Evolutionary conservation across 768 basidiomycete genomes (phyloP).

Genomic region (Royoungia palumana): DNA sequence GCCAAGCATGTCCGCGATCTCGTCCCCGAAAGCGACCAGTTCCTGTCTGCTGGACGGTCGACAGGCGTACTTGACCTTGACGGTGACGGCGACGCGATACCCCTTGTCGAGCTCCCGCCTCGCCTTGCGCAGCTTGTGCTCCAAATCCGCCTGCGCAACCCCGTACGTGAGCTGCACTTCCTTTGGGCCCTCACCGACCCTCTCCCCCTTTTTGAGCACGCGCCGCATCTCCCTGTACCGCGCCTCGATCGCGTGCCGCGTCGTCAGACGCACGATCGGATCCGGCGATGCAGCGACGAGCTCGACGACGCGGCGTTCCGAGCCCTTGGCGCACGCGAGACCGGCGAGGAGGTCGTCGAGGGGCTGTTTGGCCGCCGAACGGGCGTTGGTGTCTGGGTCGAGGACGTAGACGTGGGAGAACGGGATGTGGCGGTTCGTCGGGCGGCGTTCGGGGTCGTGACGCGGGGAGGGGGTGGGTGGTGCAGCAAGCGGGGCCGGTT

Average conservation of each 20-base stretch:
- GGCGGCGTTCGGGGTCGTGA: conserved; percentile 9
- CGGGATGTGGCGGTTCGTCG: conserved; percentile 42
- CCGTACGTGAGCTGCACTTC: conserved; percentile 75
- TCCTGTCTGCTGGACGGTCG: conserved; percentile 34
- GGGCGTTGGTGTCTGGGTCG: conserved; percentile 43
- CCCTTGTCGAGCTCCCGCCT: conserved; percentile 59
- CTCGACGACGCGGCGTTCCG: conserved; percentile 46
- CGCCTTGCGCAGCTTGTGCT: conserved; percentile 62
- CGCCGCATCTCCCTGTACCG: conserved; percentile 37
- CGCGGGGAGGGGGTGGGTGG: background rate
- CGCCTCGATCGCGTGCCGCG: conserved; percentile 41
- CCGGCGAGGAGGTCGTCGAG: conserved; percentile 43
- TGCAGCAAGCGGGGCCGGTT: background rate
- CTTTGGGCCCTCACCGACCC: conserved; percentile 42
- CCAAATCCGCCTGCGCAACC: conserved; percentile 53
- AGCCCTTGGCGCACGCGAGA: conserved; percentile 30
- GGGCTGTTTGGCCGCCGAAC: conserved; percentile 29
- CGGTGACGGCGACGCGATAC: conserved; percentile 51
- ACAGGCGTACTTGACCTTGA: conserved; percentile 48
- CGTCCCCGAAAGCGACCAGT: conserved; percentile 44
- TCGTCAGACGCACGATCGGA: conserved; percentile 60
- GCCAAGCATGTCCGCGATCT: conserved; percentile 39
- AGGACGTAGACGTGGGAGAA: conserved; percentile 42
- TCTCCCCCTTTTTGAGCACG: conserved; percentile 31
- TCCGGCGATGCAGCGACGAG: conserved; percentile 47